Percentiles rank a stretch among this genome's conserved stretches.
Conservation (phyloP, 192 early-diverging fungal genomes). For the Hyaloraphidium curvatum region DNA sequence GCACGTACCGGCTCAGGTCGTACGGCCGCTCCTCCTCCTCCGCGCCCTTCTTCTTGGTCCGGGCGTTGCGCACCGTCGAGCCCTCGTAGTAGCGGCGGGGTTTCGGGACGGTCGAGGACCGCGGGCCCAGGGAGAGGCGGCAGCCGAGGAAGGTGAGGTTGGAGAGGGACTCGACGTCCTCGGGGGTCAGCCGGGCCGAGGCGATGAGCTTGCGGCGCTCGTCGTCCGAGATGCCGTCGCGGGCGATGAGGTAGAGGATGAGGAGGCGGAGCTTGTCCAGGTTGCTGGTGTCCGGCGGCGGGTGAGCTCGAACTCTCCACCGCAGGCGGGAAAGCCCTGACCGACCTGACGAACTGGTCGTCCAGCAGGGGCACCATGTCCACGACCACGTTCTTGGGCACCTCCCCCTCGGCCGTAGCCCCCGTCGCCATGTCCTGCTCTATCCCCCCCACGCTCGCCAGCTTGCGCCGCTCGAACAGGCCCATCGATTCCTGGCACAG, state of each 20-base stretch:
- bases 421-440: conserved; percentile 72
- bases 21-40: conserved; percentile 41
- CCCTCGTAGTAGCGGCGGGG: conserved; percentile 28
- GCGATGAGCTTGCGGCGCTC: conserved; percentile 46
- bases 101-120: conserved; percentile 8
- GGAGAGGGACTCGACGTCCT: conserved; percentile 58
- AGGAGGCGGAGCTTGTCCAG: conserved; percentile 59
- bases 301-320: background rate
- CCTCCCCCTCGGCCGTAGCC: conserved; percentile 46
- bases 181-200: conserved; percentile 44
- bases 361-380: conserved; percentile 62
- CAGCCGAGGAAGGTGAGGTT: conserved; percentile 52
- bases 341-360: conserved; percentile 36
- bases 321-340: no score
- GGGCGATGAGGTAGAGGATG: conserved; percentile 61
- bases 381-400: conserved; percentile 42
- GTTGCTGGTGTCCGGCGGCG: conserved; percentile 18
- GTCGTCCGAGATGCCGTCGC: conserved; percentile 51
- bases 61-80: conserved; percentile 14
- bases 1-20: conserved; percentile 59
- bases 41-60: conserved; percentile 31
- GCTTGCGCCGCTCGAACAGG: conserved; percentile 44
- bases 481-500: conserved; percentile 67
- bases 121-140: conserved; percentile 17
- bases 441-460: conserved; percentile 45